phyloP scores from a whole-genome alignment of 371 early-diverging fungal genomes.

The Zopfochytrium polystomum region DNA sequence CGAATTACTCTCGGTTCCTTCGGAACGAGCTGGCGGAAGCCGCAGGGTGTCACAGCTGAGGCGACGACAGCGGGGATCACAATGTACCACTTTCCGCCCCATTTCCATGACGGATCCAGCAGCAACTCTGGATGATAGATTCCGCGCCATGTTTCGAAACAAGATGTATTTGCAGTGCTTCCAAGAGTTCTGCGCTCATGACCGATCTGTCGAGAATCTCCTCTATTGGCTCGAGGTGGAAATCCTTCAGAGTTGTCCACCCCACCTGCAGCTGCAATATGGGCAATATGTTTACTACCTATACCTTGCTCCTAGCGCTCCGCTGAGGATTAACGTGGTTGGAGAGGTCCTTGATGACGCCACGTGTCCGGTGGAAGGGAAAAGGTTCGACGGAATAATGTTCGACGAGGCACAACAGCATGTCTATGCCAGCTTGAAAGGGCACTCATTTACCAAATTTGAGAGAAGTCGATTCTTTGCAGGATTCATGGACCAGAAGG shows the following conservation, averaged over 20 bases:
- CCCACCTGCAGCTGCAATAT: slow-evolving; percentile 1
- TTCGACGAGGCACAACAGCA: slow-evolving; percentile 63
- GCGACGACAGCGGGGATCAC: neutral
- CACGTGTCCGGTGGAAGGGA: slow-evolving; percentile 26
- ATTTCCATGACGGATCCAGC: too few relatives aligned
- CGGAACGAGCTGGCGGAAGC: neutral
- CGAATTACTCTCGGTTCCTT: neutral
- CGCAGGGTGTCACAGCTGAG: neutral
- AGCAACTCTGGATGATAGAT: slow-evolving; percentile 43
- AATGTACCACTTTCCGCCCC: too few relatives aligned
- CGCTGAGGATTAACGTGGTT: slow-evolving; percentile 55
- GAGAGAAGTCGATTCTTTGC: slow-evolving; percentile 52
- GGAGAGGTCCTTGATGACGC: slow-evolving; percentile 49
- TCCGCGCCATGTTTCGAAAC: slow-evolving; percentile 51
- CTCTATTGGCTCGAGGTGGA: slow-evolving; percentile 60
- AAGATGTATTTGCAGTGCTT: slow-evolving; percentile 47
- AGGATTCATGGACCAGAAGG: too few relatives aligned
- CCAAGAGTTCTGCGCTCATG: slow-evolving; percentile 52
- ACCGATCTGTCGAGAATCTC: slow-evolving; percentile 53
- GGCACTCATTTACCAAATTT: slow-evolving; percentile 53
- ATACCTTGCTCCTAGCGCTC: slow-evolving; percentile 48
- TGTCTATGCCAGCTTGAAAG: slow-evolving; percentile 55
- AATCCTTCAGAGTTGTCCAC: slow-evolving; percentile 34
- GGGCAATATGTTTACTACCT: slow-evolving; percentile 56
- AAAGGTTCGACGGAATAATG: slow-evolving; percentile 49